Conservation (phyloP, 257 asterid genomes). For the Misopates orontium region DNA sequence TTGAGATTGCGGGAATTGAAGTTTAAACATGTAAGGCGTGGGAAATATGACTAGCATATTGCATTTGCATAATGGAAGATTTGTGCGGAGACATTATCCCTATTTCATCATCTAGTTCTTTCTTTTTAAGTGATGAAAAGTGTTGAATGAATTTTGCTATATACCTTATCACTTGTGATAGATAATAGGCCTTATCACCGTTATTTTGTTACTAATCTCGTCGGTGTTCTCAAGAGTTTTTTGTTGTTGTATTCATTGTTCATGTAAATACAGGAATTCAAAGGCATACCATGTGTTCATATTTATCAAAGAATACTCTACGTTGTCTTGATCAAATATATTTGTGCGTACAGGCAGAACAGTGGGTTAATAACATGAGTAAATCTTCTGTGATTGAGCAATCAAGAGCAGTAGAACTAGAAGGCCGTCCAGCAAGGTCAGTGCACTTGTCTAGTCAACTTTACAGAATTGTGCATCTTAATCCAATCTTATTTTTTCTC, state of each 20-base stretch:
- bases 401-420: conserved; percentile 39
- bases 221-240: background rate
- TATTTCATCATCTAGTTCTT: background rate
- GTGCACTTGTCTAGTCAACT: conserved; percentile 22
- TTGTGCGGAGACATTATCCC: too few relatives aligned
- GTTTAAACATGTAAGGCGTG: background rate
- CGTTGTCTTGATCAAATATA: conserved; percentile 13
- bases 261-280: background rate
- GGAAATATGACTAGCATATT: background rate
- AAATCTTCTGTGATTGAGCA: conserved; percentile 38
- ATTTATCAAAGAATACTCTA: background rate
- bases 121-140: background rate
- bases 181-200: background rate
- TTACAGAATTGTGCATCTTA: conserved; percentile 14
- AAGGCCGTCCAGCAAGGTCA: conserved; percentile 82
- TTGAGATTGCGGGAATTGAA: too few relatives aligned
- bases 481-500: conserved; percentile 11
- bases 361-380: conserved; percentile 75
- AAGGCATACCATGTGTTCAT: background rate
- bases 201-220: background rate
- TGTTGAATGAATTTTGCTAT: background rate
- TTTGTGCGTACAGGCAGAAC: conserved; percentile 63
- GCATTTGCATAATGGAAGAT: too few relatives aligned
- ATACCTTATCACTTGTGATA: background rate
- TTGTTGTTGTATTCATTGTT: background rate